A percentile compares a stretch with the other conserved stretches of the same genome.
phyloP scores from a whole-genome alignment of 805 yeast species.

The Monosporozyma aerobia region DNA sequence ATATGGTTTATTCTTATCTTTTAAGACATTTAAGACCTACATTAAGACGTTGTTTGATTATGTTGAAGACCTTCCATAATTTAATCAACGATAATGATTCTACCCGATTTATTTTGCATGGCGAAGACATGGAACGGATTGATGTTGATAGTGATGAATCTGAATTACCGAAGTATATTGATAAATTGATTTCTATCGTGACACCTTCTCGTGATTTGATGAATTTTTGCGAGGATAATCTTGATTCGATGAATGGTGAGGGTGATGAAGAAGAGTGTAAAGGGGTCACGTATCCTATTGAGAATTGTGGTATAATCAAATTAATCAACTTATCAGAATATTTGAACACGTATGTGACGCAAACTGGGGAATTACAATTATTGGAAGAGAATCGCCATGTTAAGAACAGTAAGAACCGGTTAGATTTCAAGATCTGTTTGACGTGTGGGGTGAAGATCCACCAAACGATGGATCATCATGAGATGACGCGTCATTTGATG shows the following conservation, averaged over 20 bases:
- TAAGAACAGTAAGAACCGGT: slow-evolving; percentile 27
- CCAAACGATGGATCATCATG: slow-evolving; percentile 24
- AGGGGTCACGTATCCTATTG: slow-evolving; percentile 19
- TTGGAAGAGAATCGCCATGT: slow-evolving; percentile 25
- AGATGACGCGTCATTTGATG: slow-evolving; percentile 24
- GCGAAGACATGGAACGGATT: slow-evolving; percentile 5
- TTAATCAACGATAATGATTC: slow-evolving; percentile 22
- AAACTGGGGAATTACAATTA: slow-evolving; percentile 21
- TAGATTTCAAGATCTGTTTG: slow-evolving; percentile 39
- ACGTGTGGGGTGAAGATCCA: slow-evolving; percentile 37
- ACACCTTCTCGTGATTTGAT: slow-evolving; percentile 5
- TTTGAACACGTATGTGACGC: slow-evolving; percentile 33
- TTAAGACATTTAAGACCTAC: slow-evolving; percentile 20
- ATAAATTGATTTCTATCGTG: slow-evolving; percentile 9
- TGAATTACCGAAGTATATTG: slow-evolving; percentile 4
- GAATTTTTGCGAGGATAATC: too few species aligned
- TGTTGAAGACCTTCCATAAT: slow-evolving; percentile 26
- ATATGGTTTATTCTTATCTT: slow-evolving; percentile 16
- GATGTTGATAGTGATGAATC: slow-evolving; percentile 1
- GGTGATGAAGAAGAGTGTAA: neutral
- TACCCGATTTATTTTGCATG: slow-evolving; percentile 18
- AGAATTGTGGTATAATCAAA: slow-evolving; percentile 47
- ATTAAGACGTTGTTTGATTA: slow-evolving; percentile 25
- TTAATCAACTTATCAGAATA: slow-evolving; percentile 45
- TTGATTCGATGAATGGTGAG: neutral